A percentile compares a stretch with the other conserved stretches of the same genome.
These are phyloP conservation scores for Vanrija humicola DNA, from an alignment of 1,284 basidiomycete species.

Conservation along the genomic window DNA sequence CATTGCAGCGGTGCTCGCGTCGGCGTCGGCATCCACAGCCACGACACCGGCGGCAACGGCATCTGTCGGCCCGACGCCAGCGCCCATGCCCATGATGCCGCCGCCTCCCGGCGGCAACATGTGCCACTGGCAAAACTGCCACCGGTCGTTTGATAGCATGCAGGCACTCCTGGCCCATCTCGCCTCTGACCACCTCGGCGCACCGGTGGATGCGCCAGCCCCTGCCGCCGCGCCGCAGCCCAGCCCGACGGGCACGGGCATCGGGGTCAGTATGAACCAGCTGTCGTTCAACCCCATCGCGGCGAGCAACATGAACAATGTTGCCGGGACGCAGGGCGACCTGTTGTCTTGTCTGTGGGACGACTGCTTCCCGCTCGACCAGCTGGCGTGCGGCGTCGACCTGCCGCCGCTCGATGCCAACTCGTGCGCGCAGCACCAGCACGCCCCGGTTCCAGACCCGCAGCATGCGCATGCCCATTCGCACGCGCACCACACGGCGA, in stretches of 20 bases:
- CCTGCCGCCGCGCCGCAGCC: not conserved
- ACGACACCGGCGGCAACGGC: not conserved
- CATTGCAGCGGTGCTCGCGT: constrained; percentile 3
- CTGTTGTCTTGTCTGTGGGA: constrained; percentile 50
- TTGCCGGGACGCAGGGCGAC: constrained; percentile 12
- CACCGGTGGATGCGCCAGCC: not conserved
- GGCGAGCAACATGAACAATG: not conserved
- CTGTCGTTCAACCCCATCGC: not conserved
- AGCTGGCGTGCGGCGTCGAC: constrained; percentile 1
- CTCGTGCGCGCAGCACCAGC: constrained; percentile 23
- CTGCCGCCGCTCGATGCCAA: not conserved
- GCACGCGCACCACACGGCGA: constrained; percentile 23
- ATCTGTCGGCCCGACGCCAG: not conserved
- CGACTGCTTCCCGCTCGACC: constrained; percentile 41
- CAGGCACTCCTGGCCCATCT: constrained; percentile 53
- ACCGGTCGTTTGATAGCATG: constrained; percentile 48
- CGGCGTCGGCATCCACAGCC: not conserved
- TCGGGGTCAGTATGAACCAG: not conserved
- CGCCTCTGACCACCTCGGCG: constrained; percentile 51
- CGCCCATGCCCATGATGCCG: not conserved
- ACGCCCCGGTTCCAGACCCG: not conserved
- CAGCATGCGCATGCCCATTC: constrained; percentile 15
- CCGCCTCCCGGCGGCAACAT: constrained; percentile 13
- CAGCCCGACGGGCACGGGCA: not conserved
- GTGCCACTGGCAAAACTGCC: constrained; percentile 53